A percentile compares a stretch with the other conserved stretches of the same genome.
These are phyloP conservation scores for Leucocoprinus birnbaumii DNA, from an alignment of 768 basidiomycete genomes.

Conservation along the genomic window DNA sequence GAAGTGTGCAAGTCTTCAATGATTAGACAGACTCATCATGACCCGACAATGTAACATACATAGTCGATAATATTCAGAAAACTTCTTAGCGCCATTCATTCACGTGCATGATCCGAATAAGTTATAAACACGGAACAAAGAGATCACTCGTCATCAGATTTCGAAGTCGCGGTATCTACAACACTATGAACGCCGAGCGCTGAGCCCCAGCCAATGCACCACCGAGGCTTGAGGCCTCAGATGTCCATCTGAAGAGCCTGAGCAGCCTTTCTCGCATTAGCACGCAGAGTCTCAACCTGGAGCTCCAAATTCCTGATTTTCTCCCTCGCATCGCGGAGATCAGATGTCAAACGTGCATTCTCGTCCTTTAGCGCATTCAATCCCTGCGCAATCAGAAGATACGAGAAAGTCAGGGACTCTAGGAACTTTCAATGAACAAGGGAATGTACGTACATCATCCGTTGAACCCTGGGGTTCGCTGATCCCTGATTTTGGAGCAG, in stretches of 20 bases:
- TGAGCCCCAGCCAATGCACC: too few relatives aligned
- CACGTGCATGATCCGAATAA: too few relatives aligned
- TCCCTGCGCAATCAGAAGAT: not conserved
- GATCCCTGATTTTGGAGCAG: not conserved
- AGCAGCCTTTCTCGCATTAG: slow-evolving; percentile 76
- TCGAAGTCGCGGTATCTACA: too few relatives aligned
- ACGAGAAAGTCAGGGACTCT: not conserved
- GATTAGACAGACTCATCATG: too few relatives aligned
- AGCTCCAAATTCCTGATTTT: slow-evolving; percentile 83
- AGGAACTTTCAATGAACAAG: too few relatives aligned
- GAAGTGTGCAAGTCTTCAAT: too few relatives aligned
- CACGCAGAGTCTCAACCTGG: slow-evolving; percentile 71
- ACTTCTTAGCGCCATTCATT: too few relatives aligned
- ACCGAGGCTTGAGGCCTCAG: not conserved
- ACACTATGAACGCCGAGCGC: too few relatives aligned
- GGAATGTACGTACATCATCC: slow-evolving; percentile 12
- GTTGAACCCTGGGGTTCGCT: slow-evolving; percentile 3
- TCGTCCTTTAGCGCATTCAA: slow-evolving; percentile 41
- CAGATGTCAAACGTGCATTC: slow-evolving; percentile 56
- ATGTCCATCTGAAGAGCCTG: slow-evolving; percentile 43
- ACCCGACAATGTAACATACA: too few relatives aligned
- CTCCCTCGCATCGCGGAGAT: slow-evolving; percentile 77
- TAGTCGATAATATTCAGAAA: too few relatives aligned
- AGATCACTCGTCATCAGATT: too few relatives aligned
- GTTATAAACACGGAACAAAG: too few relatives aligned